Conservation (phyloP, 75 land plant genomes). For the Pinus taeda region DNA sequence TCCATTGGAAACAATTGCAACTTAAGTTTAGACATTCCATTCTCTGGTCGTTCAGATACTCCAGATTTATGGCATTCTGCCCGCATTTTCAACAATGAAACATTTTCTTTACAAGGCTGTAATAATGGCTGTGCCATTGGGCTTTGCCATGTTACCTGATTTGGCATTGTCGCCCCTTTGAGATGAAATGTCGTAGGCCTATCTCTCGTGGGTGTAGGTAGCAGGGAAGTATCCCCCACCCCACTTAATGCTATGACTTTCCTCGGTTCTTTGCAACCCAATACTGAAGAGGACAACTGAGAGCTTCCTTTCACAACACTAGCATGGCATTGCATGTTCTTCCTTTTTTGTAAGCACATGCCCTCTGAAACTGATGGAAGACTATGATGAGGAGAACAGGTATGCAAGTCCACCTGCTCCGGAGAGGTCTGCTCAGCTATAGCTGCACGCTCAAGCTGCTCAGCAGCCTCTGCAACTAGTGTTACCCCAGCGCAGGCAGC, state of each 20-base stretch:
- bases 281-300: not conserved
- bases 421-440: conserved; percentile 4
- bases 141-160: not conserved
- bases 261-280: not conserved
- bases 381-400: not conserved
- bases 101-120: conserved; percentile 4
- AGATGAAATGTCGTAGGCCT: no score
- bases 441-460: conserved; percentile 56
- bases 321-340: not conserved
- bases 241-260: not conserved
- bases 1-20: conserved; percentile 84
- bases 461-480: conserved; percentile 89
- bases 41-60: conserved; percentile 8
- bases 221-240: not conserved
- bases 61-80: not conserved
- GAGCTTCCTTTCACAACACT: conserved; percentile 5
- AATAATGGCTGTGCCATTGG: not conserved
- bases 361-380: conserved; percentile 2
- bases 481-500: conserved; percentile 79
- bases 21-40: conserved; percentile 45
- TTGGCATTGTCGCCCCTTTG: not conserved
- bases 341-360: not conserved
- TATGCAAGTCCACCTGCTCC: conserved; percentile 1
- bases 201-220: not conserved
- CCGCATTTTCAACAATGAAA: not conserved